Evolutionary conservation across 2,329 filamentous ascomycete genomes (phyloP).

Genomic region (Metarhizium humberi): DNA sequence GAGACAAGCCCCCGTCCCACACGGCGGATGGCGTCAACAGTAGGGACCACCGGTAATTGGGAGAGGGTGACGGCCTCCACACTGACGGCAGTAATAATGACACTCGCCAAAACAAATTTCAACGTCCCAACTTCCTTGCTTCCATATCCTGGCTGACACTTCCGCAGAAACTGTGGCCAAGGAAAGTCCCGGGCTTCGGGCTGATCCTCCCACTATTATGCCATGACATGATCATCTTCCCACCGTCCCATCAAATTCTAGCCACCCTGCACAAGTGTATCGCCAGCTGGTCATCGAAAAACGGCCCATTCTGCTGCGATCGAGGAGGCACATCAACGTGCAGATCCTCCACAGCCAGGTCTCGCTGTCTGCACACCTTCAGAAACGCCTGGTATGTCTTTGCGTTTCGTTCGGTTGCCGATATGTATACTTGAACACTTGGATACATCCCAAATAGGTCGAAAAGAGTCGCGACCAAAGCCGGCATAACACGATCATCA

Average conservation of each 20-base stretch:
- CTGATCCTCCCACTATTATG: too few species aligned
- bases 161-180: too few species aligned
- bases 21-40: neutral
- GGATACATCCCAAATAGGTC: constrained; percentile 52
- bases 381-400: constrained; percentile 59
- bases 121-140: neutral
- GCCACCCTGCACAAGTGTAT: constrained; percentile 42
- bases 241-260: constrained; percentile 1
- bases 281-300: constrained; percentile 50
- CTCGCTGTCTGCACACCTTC: constrained; percentile 42
- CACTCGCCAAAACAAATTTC: neutral
- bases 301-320: constrained; percentile 47
- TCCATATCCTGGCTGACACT: too few species aligned
- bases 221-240: neutral
- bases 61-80: neutral
- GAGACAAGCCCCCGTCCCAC: neutral
- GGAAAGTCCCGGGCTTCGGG: too few species aligned
- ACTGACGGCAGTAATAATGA: neutral
- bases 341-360: constrained; percentile 33
- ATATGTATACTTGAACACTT: constrained; percentile 50
- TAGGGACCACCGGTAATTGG: neutral
- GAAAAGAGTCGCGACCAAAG: constrained; percentile 54
- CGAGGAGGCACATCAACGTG: constrained; percentile 29
- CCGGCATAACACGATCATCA: constrained; percentile 53
- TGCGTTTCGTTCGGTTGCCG: constrained; percentile 61